Conservation (phyloP, 148 eudicot genomes). For the Bassia scoparia region DNA sequence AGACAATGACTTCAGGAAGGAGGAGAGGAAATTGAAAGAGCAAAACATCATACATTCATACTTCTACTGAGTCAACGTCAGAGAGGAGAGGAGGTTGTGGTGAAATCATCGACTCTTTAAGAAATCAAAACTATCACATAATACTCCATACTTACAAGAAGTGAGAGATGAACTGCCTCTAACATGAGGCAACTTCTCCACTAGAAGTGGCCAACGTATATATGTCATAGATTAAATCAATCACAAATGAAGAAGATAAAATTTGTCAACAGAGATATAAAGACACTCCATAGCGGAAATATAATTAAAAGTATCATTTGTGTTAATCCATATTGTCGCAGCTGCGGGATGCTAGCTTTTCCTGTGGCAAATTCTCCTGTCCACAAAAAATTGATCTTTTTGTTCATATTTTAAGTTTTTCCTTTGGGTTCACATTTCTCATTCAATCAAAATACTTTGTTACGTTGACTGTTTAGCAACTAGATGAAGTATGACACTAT, state of each 20-base stretch:
- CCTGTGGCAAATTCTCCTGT: slow-evolving; percentile 91
- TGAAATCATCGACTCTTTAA: too few relatives aligned
- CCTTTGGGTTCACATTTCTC: too few relatives aligned
- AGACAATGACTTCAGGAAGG: background rate
- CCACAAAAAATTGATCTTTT: slow-evolving; percentile 14
- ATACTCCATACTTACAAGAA: slow-evolving; percentile 56
- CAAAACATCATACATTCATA: background rate
- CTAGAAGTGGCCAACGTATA: slow-evolving; percentile 80
- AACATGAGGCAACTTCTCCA: slow-evolving; percentile 85
- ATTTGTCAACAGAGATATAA: background rate
- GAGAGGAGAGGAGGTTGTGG: too few relatives aligned
- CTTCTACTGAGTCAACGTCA: background rate
- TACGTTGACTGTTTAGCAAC: background rate
- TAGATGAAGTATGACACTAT: too few relatives aligned
- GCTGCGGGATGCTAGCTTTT: slow-evolving; percentile 77
- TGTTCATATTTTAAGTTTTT: too few relatives aligned
- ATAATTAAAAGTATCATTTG: too few relatives aligned
- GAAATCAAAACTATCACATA: too few relatives aligned
- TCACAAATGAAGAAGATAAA: background rate
- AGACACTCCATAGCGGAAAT: too few relatives aligned
- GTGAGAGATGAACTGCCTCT: slow-evolving; percentile 76
- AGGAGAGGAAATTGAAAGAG: background rate
- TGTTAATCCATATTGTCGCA: slow-evolving; percentile 88
- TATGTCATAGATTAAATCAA: slow-evolving; percentile 46
- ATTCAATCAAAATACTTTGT: too few relatives aligned